Conservation (phyloP, 108 stramenopile species). For the Fistulifera pelliculosa region DNA sequence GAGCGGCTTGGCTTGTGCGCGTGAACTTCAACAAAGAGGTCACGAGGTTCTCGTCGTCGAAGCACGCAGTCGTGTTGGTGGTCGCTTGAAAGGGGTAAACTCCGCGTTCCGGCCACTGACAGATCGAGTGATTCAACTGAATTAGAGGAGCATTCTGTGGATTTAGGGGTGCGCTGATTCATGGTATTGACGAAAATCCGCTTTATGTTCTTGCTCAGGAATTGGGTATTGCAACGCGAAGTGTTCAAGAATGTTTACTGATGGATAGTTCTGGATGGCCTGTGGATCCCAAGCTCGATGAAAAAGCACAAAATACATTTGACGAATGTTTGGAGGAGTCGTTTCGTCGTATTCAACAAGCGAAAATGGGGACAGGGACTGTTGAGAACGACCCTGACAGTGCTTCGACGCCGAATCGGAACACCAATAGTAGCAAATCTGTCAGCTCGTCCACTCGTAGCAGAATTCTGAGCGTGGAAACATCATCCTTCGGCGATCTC, state of each 20-base stretch:
- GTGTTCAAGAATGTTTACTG: constrained; percentile 21
- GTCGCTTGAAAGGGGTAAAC: constrained; percentile 40
- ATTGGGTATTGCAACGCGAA: constrained; percentile 30
- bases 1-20: constrained; percentile 64
- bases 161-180: constrained; percentile 83
- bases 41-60: constrained; percentile 74
- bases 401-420: background rate
- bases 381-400: background rate
- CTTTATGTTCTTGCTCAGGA: constrained; percentile 36
- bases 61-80: constrained; percentile 55
- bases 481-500: constrained; percentile 25
- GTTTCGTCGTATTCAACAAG: constrained; percentile 19
- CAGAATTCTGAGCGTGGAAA: background rate
- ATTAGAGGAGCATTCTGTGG: constrained; percentile 21
- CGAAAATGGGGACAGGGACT: background rate
- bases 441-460: no score
- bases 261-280: constrained; percentile 58
- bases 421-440: no score
- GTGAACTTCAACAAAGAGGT: constrained; percentile 58
- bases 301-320: constrained; percentile 46
- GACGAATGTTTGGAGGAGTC: constrained; percentile 55
- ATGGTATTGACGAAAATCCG: constrained; percentile 84
- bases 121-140: no score
- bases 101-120: constrained; percentile 17
- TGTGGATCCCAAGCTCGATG: constrained; percentile 50